Evolutionary conservation across 768 basidiomycete species (phyloP), one percentile per base, ranked within the genome.

Genomic region (Phanerodontia chrysosporium): DNA sequence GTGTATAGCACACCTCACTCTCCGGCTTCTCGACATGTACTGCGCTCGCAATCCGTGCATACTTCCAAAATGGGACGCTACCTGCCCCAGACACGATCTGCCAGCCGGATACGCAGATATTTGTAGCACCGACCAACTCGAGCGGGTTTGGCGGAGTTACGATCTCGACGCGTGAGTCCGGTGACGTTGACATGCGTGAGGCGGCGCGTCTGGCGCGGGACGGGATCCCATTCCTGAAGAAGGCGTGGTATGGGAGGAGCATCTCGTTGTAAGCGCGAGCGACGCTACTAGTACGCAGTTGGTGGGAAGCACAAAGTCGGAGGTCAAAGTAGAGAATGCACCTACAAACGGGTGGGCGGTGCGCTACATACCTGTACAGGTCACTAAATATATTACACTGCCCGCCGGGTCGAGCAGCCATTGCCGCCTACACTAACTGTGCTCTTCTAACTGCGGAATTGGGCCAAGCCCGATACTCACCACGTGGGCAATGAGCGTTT

Each of bases 11-110:
- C 52, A 62, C 60, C 48, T 64, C 64, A 2, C 27, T 64, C 18
- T 54, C 67, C 21, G 65, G 51, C 13, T 57, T 60, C 14, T 66
- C 66, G 6, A 58, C 60, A 2, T 66, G 62, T 51, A 68, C 68
- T 10, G 59, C 59, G 12, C 65, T 64, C 44, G 48, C 57, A 24
- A 64, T 69, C 52, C 65, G 68, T 7, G 57, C 55, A 7, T 69
- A 69, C 58, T 69, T 68, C 64, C 55, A 57, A 14, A 55, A 68
- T 1, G 68, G 68, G 25, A 59, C 46, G n/a, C 52, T 69, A 18
- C 68, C 68, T 7, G 49, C 58, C 29, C 32, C 49, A 1, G 68
- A 63, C 18, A 66, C 68, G 18, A 61, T 68, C 14, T 69, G 68
- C 60, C 57, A 66, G 27, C 57, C 64, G 24, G 60, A 66, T 32